Conservation (phyloP, 1,284 basidiomycete genomes). For the Rhodotorula sp. region DNA sequence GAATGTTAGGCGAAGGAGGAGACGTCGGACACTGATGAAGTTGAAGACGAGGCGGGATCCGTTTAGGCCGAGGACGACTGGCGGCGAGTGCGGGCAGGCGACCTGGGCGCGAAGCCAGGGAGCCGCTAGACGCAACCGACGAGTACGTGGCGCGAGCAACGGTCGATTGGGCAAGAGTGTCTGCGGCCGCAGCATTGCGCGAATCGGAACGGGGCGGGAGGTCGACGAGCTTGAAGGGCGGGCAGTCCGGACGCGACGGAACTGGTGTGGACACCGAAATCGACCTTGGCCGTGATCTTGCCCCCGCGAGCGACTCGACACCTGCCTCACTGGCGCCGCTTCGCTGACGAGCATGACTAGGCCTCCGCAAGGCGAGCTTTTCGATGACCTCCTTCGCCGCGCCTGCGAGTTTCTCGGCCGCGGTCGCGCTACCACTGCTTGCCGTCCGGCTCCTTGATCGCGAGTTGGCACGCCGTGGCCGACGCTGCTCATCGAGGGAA, state of each 20-base stretch:
- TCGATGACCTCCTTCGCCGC: slow-evolving; percentile 23
- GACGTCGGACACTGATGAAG: slow-evolving; percentile 3
- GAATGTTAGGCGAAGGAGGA: slow-evolving; percentile 16
- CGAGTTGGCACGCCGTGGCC: neutral
- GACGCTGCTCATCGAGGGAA: neutral
- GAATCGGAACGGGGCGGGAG: slow-evolving; percentile 21
- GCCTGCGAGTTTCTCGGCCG: slow-evolving; percentile 20
- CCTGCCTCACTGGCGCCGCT: neutral
- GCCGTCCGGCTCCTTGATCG: neutral
- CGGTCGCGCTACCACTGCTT: slow-evolving; percentile 2
- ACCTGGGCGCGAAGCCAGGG: neutral
- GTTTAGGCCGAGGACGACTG: slow-evolving; percentile 4
- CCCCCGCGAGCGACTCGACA: neutral
- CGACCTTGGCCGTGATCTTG: neutral
- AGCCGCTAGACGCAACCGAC: neutral
- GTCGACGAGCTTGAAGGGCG: slow-evolving; percentile 13
- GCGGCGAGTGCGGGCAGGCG: slow-evolving; percentile 12
- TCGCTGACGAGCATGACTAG: neutral
- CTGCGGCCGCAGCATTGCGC: neutral
- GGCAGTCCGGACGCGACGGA: neutral
- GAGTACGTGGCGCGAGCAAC: too few species aligned
- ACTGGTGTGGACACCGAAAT: too few species aligned
- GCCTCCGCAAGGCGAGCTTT: neutral
- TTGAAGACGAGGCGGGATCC: neutral
- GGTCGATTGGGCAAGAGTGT: neutral